phyloP scores from a whole-genome alignment of 2,329 filamentous ascomycete species.

The Pochonia chlamydosporia region DNA sequence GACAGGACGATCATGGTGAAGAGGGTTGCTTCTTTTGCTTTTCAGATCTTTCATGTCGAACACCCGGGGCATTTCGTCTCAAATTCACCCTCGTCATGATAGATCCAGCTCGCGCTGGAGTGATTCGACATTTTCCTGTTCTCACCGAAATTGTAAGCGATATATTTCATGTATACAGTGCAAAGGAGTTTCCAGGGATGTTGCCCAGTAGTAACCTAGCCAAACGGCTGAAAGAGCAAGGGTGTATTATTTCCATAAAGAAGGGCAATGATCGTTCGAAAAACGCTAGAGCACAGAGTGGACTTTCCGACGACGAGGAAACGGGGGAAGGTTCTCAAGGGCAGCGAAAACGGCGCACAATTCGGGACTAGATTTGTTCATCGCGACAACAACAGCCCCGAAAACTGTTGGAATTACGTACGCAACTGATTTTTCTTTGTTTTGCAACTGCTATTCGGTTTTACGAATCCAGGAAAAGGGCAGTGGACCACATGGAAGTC shows the following conservation, averaged over 20 bases:
- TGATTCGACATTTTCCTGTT: slow-evolving; percentile 39
- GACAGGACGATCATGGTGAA: slow-evolving; percentile 63
- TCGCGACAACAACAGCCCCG: not conserved
- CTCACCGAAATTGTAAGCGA: slow-evolving; percentile 55
- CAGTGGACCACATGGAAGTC: no score
- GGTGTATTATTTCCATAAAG: slow-evolving; percentile 79
- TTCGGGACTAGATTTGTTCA: slow-evolving; percentile 5
- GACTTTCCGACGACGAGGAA: slow-evolving; percentile 13
- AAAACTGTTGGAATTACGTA: not conserved
- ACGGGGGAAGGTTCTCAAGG: slow-evolving; percentile 10
- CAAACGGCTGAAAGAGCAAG: slow-evolving; percentile 69
- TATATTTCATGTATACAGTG: slow-evolving; percentile 73
- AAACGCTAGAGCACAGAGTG: slow-evolving; percentile 10
- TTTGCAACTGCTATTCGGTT: not conserved
- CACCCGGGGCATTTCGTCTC: slow-evolving; percentile 68
- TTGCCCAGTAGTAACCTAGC: slow-evolving; percentile 68
- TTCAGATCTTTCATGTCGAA: slow-evolving; percentile 74
- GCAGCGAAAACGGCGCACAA: slow-evolving; percentile 10
- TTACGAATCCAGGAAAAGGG: no score
- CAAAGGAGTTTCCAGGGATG: slow-evolving; percentile 85
- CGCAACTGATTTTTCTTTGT: not conserved
- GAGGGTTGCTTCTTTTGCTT: slow-evolving; percentile 85
- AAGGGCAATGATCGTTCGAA: slow-evolving; percentile 67
- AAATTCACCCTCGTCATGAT: slow-evolving; percentile 70
- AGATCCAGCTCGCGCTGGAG: slow-evolving; percentile 51